Base-by-base conservation (phyloP, 257 asterid genomes). In the Linaria vulgaris region DNA sequence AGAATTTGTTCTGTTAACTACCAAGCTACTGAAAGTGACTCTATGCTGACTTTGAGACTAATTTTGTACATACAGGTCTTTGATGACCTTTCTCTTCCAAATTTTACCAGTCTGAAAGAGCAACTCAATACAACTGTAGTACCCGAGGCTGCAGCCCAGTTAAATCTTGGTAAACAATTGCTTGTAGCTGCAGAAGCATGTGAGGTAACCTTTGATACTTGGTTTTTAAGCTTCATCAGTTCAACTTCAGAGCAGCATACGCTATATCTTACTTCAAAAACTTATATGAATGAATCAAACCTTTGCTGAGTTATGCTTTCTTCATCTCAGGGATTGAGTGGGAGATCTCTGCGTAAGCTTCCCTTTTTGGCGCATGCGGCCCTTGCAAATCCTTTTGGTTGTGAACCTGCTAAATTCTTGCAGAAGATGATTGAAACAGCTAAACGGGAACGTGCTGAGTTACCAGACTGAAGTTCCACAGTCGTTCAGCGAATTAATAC, bases 331-430 rank as follows among this genome's bases (percentile, higher is more conserved):
- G 99, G 99, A 12, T 69, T 90, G 82, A 90, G 99, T 61, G 99
- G 99, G 50, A 86, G 99, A 68, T 75, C 97, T 19, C 90, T 90
- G 64, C 82, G 99, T 74, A 90, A 90, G 84, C 97, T 94, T 66
- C 99, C 99, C 1, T 94, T 94, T 74, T 71, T 94, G 78, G 76
- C 96, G 19, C 95, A 90, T 55, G 96, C 99, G 8, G 91, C 97
- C 70, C 85, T 83, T 61, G 72, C 90, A 15, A 79, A 77, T 66
- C 89, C 97, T 12, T 71, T 70, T 57, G 67, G 79, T 49, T 82
- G 90, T 50, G 89, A 80, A 50, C 79, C 94, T 15, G 70, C 57
- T 44, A 85, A 62, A 21, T 89, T 92, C 79, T 72, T 92, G 88
- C 70, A 68, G 25, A 79, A 80, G 68, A 84, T 92, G 96, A 70